phyloP scores from a whole-genome alignment of 768 basidiomycete species.

The Psilocybe cubensis region DNA sequence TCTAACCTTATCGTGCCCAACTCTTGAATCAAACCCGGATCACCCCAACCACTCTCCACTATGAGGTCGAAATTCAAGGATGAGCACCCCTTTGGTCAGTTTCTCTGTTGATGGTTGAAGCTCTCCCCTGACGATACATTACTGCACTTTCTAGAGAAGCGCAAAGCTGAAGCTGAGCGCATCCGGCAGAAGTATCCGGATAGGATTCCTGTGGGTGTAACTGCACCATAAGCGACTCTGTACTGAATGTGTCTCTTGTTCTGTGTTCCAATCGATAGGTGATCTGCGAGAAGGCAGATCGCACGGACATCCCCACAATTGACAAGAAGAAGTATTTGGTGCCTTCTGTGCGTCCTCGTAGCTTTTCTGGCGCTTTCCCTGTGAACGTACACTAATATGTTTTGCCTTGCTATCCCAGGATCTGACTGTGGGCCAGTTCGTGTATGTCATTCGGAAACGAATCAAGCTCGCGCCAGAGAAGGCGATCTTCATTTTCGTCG shows the following conservation, averaged over 20 bases:
- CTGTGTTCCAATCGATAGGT: constrained; percentile 59
- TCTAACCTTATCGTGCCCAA: constrained; percentile 19
- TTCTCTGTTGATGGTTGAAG: constrained; percentile 10
- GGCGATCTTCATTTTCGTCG: constrained; percentile 99
- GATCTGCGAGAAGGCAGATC: constrained; percentile 99
- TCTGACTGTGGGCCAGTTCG: constrained; percentile 97
- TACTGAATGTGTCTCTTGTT: constrained; percentile 5
- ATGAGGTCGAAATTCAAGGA: constrained; percentile 99
- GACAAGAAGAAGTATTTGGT: constrained; percentile 99
- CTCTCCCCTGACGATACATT: constrained; percentile 26
- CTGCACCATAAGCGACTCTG: neutral
- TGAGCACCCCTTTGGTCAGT: constrained; percentile 96
- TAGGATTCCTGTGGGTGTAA: constrained; percentile 86
- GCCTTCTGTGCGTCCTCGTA: constrained; percentile 74
- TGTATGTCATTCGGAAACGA: constrained; percentile 99
- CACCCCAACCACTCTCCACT: constrained; percentile 20
- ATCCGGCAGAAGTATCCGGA: constrained; percentile 99
- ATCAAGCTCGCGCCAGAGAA: constrained; percentile 99
- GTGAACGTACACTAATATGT: neutral
- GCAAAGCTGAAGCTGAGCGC: constrained; percentile 98
- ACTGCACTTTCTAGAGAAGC: constrained; percentile 73
- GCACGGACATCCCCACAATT: constrained; percentile 97
- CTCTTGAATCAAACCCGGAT: constrained; percentile 13
- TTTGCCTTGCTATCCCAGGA: constrained; percentile 57
- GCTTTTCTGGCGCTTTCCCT: too few relatives aligned